Evolutionary conservation across 169 alveolate genomes (phyloP), one percentile per base, ranked within the genome.

Genomic region (Cryptosporidium sp.): DNA sequence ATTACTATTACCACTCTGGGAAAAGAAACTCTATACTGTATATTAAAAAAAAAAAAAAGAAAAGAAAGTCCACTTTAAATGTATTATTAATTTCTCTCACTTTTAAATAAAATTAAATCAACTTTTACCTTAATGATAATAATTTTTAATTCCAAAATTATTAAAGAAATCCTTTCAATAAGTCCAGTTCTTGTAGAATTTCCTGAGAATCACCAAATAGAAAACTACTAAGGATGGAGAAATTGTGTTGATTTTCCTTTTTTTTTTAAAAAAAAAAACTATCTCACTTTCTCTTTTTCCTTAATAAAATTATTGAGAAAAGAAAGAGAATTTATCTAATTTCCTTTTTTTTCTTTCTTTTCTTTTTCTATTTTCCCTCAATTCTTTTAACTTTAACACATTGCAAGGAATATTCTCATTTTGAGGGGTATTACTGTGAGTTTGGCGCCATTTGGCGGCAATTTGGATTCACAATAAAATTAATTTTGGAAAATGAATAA

Each of bases 371-470:
- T 45, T 44, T 70, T 70, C 62, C 84, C 53, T 35, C 80, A 42
- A 69, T 37, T 35, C 53, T 69, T 29, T 37, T 21, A 23, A 42
- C 60, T 21, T 67, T 37, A 56, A n/a, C 35, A 7, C 23, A 56
- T 56, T 56, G 12, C 67, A 56, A 56, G 67, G 67, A 26, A 56
- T 8, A 56, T 56, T 56, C 14, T n/a, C n/a, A 56, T 26, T 26
- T 26, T 56, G 67, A 56, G 67, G 67, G 67, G 67, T 56, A 23
- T 56, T 56, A 1, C 35, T 56, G 67, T 56, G 67, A 56, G 67
- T 16, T 12, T 56, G 67, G 67, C 67, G 67, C 67, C 37, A 2
- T 56, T 56, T 56, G 67, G 67, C 67, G 67, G 67, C 67, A 56
- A n/a, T 16, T n/a, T 0, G 29, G 67, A 48, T 48, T 48, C 23